Evolutionary conservation across 768 basidiomycete genomes (phyloP).

Genomic region (Polyporus arcularius): DNA sequence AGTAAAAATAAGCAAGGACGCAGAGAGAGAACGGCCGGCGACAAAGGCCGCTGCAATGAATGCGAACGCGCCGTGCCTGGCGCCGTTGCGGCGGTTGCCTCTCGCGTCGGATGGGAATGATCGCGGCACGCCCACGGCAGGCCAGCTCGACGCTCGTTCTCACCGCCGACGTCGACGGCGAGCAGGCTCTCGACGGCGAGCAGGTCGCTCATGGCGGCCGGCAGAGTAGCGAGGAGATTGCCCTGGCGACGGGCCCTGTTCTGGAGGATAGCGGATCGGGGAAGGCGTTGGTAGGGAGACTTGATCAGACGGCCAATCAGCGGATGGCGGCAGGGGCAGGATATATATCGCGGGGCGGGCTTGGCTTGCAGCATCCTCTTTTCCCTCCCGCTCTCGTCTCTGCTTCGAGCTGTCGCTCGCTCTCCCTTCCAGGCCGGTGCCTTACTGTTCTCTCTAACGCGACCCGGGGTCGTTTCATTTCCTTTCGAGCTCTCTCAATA

Average conservation of each 20-base stretch:
- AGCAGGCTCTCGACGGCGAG: not conserved
- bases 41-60: not conserved
- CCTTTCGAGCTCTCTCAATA: slow-evolving; percentile 35
- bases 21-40: not conserved
- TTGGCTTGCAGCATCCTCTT: slow-evolving; percentile 18
- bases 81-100: not conserved
- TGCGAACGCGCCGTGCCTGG: slow-evolving; percentile 2
- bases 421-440: slow-evolving; percentile 34
- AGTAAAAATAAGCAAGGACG: not conserved
- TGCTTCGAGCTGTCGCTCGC: slow-evolving; percentile 22
- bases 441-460: slow-evolving; percentile 49
- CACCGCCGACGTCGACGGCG: not conserved
- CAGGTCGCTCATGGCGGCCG: not conserved
- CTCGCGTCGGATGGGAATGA: slow-evolving; percentile 4
- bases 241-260: slow-evolving; percentile 17
- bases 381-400: slow-evolving; percentile 25
- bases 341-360: slow-evolving; percentile 14
- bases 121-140: not conserved
- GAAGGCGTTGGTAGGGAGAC: not conserved
- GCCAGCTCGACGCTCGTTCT: no score
- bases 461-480: slow-evolving; percentile 58
- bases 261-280: slow-evolving; percentile 6
- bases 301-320: slow-evolving; percentile 11
- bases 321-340: not conserved
- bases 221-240: not conserved